phyloP scores from a whole-genome alignment of 345 rosid species.

The Eucalyptus shirleyi region DNA sequence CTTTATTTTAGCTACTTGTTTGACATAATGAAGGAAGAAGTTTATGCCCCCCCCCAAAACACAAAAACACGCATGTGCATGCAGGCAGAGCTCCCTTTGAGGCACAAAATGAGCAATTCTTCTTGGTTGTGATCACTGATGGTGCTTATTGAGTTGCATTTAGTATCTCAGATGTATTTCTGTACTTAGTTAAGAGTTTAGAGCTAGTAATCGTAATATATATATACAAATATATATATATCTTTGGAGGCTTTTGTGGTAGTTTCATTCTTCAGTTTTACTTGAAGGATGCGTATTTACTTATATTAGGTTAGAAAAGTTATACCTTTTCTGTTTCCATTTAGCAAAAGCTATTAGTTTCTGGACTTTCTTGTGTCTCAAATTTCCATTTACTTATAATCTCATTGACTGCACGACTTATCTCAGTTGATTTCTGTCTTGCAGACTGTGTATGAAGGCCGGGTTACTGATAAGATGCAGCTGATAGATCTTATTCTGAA shows the following conservation, averaged over 20 bases:
- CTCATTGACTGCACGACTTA: neutral
- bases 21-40: neutral
- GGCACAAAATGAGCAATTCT: neutral
- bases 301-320: neutral
- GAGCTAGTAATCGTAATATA: neutral
- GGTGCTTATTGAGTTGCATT: neutral
- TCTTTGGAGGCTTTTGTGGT: neutral
- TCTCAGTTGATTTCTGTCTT: neutral
- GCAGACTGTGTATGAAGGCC: slow-evolving; percentile 81
- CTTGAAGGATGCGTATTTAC: neutral
- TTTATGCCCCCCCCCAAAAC: neutral
- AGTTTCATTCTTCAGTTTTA: neutral
- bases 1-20: neutral
- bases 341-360: neutral
- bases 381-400: neutral
- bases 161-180: neutral
- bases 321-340: neutral
- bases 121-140: neutral
- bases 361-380: neutral
- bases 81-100: neutral
- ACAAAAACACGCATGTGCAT: fast-evolving
- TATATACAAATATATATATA: neutral
- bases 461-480: slow-evolving; percentile 88
- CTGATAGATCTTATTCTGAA: slow-evolving; percentile 62
- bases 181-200: neutral